Evolutionary conservation across 768 basidiomycete genomes (phyloP), one percentile per base, ranked within the genome.

Genomic region (Coprinellus micaceus): DNA sequence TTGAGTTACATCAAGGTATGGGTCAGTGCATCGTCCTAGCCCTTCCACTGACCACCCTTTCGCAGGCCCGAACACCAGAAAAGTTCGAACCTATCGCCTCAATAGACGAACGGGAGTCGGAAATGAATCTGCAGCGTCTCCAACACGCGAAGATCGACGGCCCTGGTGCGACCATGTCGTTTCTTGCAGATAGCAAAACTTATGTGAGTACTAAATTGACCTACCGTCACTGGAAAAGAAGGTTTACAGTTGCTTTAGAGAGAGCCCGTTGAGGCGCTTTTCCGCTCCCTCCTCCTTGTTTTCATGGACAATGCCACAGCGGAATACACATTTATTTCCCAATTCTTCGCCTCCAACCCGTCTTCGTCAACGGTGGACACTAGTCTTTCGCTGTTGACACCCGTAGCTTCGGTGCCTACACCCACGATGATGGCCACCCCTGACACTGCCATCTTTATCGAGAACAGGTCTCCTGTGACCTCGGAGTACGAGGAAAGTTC

Each of bases 261-360:
- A 83, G 88, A 89, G 61, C 83, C 89, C 0, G 69, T 88, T 1
- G 97, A 98, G 73, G 87, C 87, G 0, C 75, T 98, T 22, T 78
- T 93, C 60, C 85, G 96, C 24, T 96, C 95, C 0, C 74, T 93
- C 24, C 74, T 94, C 47, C 76, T 98, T 51, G 95, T 97, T 52
- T 82, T 98, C 58, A 86, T 96, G 82, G 94, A 98, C 74, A 98
- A 99, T 66, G 88, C 91, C 3, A 90, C 90, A 1, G 84, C 94
- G 26, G 96, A 98, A 72, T 96, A 94, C 70, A 78, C 85, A 1
- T 98, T 98, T 64, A 71, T 97, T 50, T 82, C 84, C 10, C 74
- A 84, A 0, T 98, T 99, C 75, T 98, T 98, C 74, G 75, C 81
- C 37, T 66, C 67, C 57, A 74, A 69, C 46, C 63, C 69, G 5